Evolutionary conservation across 2,329 filamentous ascomycete species (phyloP).

Genomic region (Beauveria sp.): DNA sequence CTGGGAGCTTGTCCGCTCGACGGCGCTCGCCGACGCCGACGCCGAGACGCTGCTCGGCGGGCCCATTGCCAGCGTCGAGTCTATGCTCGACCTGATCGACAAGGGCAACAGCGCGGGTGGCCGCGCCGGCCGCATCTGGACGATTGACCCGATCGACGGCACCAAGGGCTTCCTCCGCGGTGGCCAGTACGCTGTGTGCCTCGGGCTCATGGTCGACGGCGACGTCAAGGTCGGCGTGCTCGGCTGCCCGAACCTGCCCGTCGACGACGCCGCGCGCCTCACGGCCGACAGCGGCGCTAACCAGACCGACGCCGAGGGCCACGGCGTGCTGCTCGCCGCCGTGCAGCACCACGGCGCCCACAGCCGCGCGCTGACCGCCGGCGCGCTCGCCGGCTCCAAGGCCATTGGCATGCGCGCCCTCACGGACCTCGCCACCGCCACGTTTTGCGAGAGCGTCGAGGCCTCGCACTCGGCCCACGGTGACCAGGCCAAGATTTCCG

Average conservation of each 20-base stretch:
- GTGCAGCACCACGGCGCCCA: slow-evolving; percentile 71
- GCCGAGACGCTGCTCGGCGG: slow-evolving; percentile 61
- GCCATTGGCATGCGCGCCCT: slow-evolving; percentile 74
- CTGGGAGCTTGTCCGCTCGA: slow-evolving; percentile 73
- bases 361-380: slow-evolving; percentile 61
- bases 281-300: slow-evolving; percentile 66
- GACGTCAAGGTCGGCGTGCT: slow-evolving; percentile 91
- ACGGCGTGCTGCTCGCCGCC: slow-evolving; percentile 83
- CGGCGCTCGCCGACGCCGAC: slow-evolving; percentile 52
- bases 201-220: slow-evolving; percentile 86
- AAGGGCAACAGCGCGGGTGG: slow-evolving; percentile 64
- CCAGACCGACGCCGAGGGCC: slow-evolving; percentile 60
- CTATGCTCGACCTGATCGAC: slow-evolving; percentile 62
- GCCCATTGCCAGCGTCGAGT: slow-evolving; percentile 56
- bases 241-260: slow-evolving; percentile 88
- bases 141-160: slow-evolving; percentile 93
- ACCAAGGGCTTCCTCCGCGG: slow-evolving; percentile 96
- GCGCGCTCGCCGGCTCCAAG: slow-evolving; percentile 43
- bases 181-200: slow-evolving; percentile 93
- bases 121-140: slow-evolving; percentile 75
- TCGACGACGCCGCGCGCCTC: slow-evolving; percentile 59
- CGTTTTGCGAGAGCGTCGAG: slow-evolving; percentile 96
- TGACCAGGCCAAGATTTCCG: slow-evolving; percentile 74
- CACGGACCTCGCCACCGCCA: slow-evolving; percentile 66
- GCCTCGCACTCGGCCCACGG: slow-evolving; percentile 84